phyloP scores from a whole-genome alignment of 2,329 filamentous ascomycete species.

The Aspergillus texensis region DNA sequence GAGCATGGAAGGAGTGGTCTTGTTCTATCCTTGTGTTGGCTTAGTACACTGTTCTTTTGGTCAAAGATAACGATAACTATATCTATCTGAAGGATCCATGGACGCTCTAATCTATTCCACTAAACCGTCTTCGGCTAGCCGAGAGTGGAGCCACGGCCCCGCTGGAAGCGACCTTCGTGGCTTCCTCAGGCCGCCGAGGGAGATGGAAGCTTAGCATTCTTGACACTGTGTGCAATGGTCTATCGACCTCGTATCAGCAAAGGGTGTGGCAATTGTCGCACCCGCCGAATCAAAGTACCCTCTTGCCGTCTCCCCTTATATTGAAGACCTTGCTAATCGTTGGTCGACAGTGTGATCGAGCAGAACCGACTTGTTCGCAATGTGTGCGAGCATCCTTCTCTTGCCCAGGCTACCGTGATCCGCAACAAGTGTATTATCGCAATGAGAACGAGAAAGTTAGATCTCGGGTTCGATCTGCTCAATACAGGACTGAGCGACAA shows the following conservation, averaged over 20 bases:
- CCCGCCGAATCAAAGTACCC: background rate
- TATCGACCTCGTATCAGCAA: background rate
- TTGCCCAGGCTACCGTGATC: background rate
- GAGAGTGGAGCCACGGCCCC: no score
- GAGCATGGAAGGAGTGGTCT: background rate
- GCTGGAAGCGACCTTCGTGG: background rate
- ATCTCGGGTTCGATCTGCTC: background rate
- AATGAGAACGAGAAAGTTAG: background rate
- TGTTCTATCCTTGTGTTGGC: background rate
- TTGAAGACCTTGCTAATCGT: background rate
- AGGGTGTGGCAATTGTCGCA: background rate
- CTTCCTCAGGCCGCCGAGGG: background rate
- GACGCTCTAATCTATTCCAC: background rate
- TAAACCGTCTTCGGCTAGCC: no score
- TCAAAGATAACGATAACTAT: no score
- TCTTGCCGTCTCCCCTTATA: background rate
- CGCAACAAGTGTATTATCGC: background rate
- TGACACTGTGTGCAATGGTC: background rate
- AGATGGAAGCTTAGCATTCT: background rate
- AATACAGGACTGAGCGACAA: background rate
- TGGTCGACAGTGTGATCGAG: background rate
- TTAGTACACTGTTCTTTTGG: background rate
- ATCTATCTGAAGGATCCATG: no score
- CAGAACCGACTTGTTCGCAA: conserved; percentile 1
- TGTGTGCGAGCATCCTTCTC: conserved; percentile 1